phyloP scores from a whole-genome alignment of 768 basidiomycete genomes.

The Suillus discolor region DNA sequence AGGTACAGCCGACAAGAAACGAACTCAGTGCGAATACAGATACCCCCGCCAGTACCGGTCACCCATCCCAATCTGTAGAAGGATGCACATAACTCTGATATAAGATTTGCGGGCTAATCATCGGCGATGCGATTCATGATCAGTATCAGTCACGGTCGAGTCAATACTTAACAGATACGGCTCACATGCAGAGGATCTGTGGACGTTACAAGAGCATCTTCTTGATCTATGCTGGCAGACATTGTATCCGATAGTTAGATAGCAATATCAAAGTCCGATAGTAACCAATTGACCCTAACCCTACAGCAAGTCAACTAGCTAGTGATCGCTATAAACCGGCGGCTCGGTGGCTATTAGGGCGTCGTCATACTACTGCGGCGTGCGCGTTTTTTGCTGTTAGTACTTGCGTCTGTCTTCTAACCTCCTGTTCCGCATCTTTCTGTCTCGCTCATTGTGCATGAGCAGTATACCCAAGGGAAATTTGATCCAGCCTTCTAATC shows the following conservation, averaged over 20 bases:
- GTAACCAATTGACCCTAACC: neutral
- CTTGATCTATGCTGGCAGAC: conserved; percentile 6
- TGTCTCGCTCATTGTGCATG: neutral
- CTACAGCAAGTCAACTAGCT: neutral
- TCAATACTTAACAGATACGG: conserved; percentile 6
- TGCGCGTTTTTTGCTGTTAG: too few species aligned
- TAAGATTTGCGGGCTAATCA: conserved; percentile 84
- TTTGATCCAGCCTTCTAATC: neutral
- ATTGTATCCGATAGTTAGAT: neutral
- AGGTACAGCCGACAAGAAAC: conserved; percentile 19
- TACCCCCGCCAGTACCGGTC: conserved; percentile 85
- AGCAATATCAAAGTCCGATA: neutral
- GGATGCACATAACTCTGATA: conserved; percentile 79
- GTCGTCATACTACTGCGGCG: too few species aligned
- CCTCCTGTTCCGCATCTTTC: neutral
- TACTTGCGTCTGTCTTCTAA: too few species aligned
- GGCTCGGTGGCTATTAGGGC: too few species aligned
- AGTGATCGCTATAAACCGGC: too few species aligned
- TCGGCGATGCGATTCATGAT: neutral
- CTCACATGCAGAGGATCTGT: conserved; percentile 64
- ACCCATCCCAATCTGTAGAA: conserved; percentile 94
- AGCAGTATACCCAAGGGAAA: neutral
- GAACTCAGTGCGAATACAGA: conserved; percentile 71
- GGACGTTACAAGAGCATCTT: conserved; percentile 60
- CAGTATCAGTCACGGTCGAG: neutral